A percentile compares a stretch with the other conserved stretches of the same genome.
Evolutionary conservation across 2,329 filamentous ascomycete genomes (phyloP).

Genomic region (Pseudogymnoascus sp.): DNA sequence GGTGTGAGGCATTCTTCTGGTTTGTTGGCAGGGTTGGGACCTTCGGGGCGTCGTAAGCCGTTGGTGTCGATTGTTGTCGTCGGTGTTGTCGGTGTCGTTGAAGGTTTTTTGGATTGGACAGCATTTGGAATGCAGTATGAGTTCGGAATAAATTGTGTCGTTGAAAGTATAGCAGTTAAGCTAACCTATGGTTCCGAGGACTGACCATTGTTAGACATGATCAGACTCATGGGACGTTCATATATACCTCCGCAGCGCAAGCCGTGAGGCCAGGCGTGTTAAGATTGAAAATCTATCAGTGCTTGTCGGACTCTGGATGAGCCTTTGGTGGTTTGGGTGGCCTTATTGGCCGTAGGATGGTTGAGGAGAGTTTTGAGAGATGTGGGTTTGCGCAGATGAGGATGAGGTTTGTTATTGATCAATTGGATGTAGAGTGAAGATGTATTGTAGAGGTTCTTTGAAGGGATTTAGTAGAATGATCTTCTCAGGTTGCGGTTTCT

Average conservation of each 20-base stretch:
- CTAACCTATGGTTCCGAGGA: conserved; percentile 43
- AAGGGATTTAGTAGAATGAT: neutral
- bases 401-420: neutral
- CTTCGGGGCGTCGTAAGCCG: conserved; percentile 66
- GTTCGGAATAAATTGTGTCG: conserved; percentile 50
- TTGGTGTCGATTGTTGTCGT: conserved; percentile 80
- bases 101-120: conserved; percentile 67
- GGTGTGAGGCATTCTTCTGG: conserved; percentile 51
- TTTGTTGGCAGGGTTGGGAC: conserved; percentile 56
- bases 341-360: neutral
- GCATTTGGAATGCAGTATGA: conserved; percentile 65
- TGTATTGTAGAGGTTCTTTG: neutral
- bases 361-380: neutral
- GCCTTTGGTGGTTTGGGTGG: conserved; percentile 15
- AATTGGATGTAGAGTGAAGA: neutral
- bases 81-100: conserved; percentile 70
- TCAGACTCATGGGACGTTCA: neutral
- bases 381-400: conserved; percentile 1
- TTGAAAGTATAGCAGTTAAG: conserved; percentile 40
- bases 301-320: conserved; percentile 33
- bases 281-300: conserved; percentile 39
- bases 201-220: conserved; percentile 23
- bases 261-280: conserved; percentile 67
- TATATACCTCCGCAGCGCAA: conserved; percentile 70
- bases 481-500: conserved; percentile 3